phyloP scores from a whole-genome alignment of 2,329 filamentous ascomycete genomes.

The Tolypocladium tropicale region DNA sequence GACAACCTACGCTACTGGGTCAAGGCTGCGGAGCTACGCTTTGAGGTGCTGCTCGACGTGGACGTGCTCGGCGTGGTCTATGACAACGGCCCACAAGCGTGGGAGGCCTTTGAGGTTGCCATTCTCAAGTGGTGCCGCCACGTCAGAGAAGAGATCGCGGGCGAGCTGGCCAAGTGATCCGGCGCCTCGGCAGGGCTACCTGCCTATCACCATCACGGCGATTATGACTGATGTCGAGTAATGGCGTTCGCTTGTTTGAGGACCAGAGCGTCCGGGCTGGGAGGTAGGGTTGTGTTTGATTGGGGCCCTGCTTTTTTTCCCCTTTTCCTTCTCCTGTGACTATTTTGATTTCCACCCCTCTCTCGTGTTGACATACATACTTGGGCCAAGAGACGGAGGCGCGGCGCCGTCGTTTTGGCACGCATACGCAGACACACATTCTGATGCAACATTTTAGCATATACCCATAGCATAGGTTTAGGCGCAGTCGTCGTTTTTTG shows the following conservation, averaged over 20 bases:
- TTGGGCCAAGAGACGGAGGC: not conserved
- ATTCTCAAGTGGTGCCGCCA: slow-evolving; percentile 73
- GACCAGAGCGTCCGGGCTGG: not conserved
- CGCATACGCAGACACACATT: slow-evolving; percentile 3
- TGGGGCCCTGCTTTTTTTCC: not conserved
- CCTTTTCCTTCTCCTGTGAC: too few relatives aligned
- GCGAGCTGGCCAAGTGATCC: slow-evolving; percentile 39
- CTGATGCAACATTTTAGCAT: slow-evolving; percentile 20
- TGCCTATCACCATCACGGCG: not conserved
- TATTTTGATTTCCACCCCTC: slow-evolving; percentile 6
- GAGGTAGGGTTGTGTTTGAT: not conserved
- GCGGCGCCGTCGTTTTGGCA: not conserved
- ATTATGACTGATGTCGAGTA: slow-evolving; percentile 5
- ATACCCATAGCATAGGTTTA: slow-evolving; percentile 24
- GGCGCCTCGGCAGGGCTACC: not conserved
- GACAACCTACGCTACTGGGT: slow-evolving; percentile 95
- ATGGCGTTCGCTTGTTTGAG: not conserved
- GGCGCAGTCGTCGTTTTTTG: slow-evolving; percentile 11
- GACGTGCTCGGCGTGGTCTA: slow-evolving; percentile 84
- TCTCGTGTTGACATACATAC: not conserved
- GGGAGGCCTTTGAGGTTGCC: slow-evolving; percentile 74
- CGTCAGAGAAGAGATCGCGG: slow-evolving; percentile 73
- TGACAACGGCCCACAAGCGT: slow-evolving; percentile 56
- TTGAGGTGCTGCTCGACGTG: slow-evolving; percentile 74
- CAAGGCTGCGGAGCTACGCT: slow-evolving; percentile 89